Evolutionary conservation across 371 early-diverging fungal genomes (phyloP).

Genomic region (Mucor velutinosus): DNA sequence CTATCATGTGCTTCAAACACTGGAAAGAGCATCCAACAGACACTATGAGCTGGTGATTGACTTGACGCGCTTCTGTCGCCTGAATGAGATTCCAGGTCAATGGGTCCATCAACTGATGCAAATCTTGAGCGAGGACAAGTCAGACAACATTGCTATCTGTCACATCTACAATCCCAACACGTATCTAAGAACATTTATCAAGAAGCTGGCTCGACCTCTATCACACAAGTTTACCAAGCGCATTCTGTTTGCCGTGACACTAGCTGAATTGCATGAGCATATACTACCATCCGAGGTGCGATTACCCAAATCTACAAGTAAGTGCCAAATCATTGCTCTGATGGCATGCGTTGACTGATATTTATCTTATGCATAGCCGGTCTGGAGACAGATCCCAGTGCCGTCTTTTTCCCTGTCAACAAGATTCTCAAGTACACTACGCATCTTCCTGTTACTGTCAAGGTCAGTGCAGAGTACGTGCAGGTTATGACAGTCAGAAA

Average conservation of each 20-base stretch:
- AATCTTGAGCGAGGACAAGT: constrained; percentile 64
- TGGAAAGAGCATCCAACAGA: constrained; percentile 54
- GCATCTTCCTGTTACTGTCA: constrained; percentile 74
- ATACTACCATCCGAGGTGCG: constrained; percentile 68
- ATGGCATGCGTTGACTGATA: too few relatives aligned
- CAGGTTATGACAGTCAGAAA: constrained; percentile 69
- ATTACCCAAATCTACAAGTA: constrained; percentile 73
- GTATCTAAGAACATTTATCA: constrained; percentile 63
- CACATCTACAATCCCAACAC: constrained; percentile 80
- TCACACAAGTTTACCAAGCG: constrained; percentile 57
- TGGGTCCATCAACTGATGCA: constrained; percentile 73
- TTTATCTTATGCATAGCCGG: constrained; percentile 33
- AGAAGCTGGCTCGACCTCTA: constrained; percentile 51
- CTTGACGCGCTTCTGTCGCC: constrained; percentile 69
- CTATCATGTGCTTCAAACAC: constrained; percentile 64
- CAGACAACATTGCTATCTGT: constrained; percentile 46
- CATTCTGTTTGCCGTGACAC: constrained; percentile 61
- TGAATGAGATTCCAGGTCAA: constrained; percentile 75
- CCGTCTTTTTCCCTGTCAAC: constrained; percentile 61
- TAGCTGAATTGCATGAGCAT: constrained; percentile 69
- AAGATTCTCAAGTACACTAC: constrained; percentile 57
- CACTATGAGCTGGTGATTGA: constrained; percentile 81
- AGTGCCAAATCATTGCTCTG: too few relatives aligned
- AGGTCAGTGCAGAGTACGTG: constrained; percentile 77
- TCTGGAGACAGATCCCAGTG: constrained; percentile 62